These are phyloP conservation scores for Mortierella sp. DNA, from an alignment of 371 early-diverging fungal genomes.

Conservation along the genomic window DNA sequence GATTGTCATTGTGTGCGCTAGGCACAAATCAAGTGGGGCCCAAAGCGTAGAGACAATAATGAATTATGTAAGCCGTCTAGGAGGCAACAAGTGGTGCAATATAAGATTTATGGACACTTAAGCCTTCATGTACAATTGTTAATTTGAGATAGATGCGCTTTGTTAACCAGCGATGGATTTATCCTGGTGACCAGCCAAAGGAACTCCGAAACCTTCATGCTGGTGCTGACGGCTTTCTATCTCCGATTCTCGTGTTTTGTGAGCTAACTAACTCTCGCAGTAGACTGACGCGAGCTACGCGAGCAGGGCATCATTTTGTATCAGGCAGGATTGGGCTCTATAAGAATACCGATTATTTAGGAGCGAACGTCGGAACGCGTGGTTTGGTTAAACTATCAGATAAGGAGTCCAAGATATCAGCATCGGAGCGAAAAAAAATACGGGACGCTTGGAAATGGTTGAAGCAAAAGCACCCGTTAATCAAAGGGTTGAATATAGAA, in stretches of 20 bases:
- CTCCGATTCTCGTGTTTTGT: conserved; percentile 16
- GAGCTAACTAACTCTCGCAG: conserved; percentile 25
- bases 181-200: conserved; percentile 16
- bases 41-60: conserved; percentile 2
- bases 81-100: not conserved
- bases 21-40: conserved; percentile 9
- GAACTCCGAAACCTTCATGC: conserved; percentile 11
- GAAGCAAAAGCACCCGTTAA: conserved; percentile 11
- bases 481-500: conserved; percentile 1
- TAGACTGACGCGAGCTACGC: conserved; percentile 5
- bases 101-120: not conserved
- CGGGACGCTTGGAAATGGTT: conserved; percentile 9
- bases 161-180: conserved; percentile 16
- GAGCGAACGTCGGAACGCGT: conserved; percentile 11
- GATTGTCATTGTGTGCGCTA: conserved; percentile 14
- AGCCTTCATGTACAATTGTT: not conserved
- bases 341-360: conserved; percentile 9
- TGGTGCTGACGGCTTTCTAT: conserved; percentile 14
- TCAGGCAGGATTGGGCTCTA: conserved; percentile 11
- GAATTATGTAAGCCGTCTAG: conserved; percentile 12
- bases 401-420: not conserved
- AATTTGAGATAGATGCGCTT: conserved; percentile 6
- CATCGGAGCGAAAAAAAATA: conserved; percentile 4
- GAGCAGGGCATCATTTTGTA: conserved; percentile 21
- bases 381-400: conserved; percentile 12